Conservation (phyloP, 2,329 filamentous ascomycete genomes). For the Apiospora phragmitis region DNA sequence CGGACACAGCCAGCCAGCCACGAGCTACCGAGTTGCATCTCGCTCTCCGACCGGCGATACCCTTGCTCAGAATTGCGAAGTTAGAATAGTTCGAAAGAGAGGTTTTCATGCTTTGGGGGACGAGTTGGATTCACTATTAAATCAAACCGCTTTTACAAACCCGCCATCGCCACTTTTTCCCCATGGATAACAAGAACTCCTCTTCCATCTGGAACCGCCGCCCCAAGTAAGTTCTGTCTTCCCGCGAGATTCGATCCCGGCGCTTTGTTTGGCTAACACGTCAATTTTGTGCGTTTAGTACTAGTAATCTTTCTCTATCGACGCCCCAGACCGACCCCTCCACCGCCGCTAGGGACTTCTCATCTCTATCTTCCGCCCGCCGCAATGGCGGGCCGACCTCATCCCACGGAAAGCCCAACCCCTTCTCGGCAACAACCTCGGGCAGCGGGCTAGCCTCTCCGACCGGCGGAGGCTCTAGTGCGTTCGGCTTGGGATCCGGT, state of each 20-base stretch:
- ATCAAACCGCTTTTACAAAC: slow-evolving; percentile 1
- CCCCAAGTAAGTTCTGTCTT: slow-evolving; percentile 65
- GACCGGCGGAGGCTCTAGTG: slow-evolving; percentile 70
- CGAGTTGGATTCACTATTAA: slow-evolving; percentile 2
- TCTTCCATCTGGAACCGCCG: slow-evolving; percentile 70
- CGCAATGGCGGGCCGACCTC: slow-evolving; percentile 67
- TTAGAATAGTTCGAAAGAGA: neutral
- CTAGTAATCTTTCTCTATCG: slow-evolving; percentile 87
- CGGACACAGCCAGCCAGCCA: neutral
- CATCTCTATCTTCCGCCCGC: slow-evolving; percentile 47
- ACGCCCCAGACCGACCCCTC: slow-evolving; percentile 56
- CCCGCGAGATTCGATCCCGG: neutral
- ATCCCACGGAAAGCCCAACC: slow-evolving; percentile 75
- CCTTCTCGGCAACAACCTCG: slow-evolving; percentile 75
- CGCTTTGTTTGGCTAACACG: neutral
- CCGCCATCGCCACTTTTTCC: slow-evolving; percentile 13
- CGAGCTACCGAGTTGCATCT: neutral
- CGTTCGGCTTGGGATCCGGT: slow-evolving; percentile 91
- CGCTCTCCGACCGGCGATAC: neutral
- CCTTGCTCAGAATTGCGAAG: neutral
- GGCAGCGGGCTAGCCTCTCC: slow-evolving; percentile 72
- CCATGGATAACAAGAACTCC: slow-evolving; percentile 55
- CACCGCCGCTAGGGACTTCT: slow-evolving; percentile 41
- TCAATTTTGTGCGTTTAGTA: slow-evolving; percentile 47
- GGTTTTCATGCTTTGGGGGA: neutral